A percentile compares a stretch with the other conserved stretches of the same genome.
These are phyloP conservation scores for Pichia deserticola DNA, from an alignment of 805 yeast species.

Conservation along the genomic window DNA sequence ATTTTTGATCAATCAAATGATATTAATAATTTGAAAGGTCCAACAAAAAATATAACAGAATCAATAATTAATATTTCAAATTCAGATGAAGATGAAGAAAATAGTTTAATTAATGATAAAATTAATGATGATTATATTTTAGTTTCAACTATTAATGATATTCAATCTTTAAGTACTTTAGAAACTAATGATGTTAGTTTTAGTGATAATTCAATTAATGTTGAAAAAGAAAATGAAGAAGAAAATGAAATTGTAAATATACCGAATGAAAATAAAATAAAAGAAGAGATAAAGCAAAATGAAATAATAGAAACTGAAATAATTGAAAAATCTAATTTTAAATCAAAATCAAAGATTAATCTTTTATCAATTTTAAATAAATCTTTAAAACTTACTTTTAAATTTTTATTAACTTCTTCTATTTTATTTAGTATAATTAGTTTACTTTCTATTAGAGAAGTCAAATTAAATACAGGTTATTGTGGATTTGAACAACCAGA, in stretches of 20 bases:
- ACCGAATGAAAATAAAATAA: too few species aligned
- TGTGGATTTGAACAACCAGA: constrained; percentile 41
- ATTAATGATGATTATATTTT: constrained; percentile 1
- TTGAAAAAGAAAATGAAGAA: background rate
- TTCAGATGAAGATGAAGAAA: constrained; percentile 5
- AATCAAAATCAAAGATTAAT: too few species aligned
- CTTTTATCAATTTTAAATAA: too few species aligned
- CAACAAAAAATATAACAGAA: constrained; percentile 12
- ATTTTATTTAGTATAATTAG: background rate
- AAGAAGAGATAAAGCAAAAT: background rate
- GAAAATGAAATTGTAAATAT: too few species aligned
- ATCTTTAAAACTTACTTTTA: too few species aligned
- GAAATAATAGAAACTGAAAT: background rate
- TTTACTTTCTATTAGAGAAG: constrained; percentile 55
- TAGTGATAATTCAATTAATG: constrained; percentile 9
- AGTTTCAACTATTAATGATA: constrained; percentile 6
- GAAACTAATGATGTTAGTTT: constrained; percentile 7
- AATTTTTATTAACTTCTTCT: background rate
- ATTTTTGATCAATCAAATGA: background rate
- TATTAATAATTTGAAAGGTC: constrained; percentile 10
- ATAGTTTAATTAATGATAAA: background rate
- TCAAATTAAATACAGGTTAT: constrained; percentile 57
- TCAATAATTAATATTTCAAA: constrained; percentile 4
- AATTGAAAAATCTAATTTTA: too few species aligned
- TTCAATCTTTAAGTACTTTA: constrained; percentile 5